Percentiles rank a stretch among this genome's conserved stretches.
Conservation (phyloP, 1,284 basidiomycete species). For the Ganoderma leucocontextum region DNA sequence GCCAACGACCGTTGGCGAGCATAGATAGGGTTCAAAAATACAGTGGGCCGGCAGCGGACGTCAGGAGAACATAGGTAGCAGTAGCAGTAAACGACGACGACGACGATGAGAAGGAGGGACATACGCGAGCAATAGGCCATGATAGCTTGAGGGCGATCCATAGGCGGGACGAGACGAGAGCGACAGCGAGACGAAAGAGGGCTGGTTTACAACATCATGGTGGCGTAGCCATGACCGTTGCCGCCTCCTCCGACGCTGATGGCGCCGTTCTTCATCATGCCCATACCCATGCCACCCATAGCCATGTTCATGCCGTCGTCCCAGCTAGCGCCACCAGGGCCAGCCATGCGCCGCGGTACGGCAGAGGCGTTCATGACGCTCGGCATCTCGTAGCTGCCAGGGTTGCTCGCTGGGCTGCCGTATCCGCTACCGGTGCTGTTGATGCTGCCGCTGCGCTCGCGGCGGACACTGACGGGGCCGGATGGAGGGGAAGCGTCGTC, state of each 20-base stretch:
- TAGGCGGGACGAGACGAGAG: constrained; percentile 18
- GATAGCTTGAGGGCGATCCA: constrained; percentile 12
- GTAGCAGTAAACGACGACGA: constrained; percentile 10
- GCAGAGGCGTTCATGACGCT: constrained; percentile 36
- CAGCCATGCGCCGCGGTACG: constrained; percentile 39
- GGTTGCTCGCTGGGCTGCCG: constrained; percentile 42
- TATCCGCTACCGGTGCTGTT: constrained; percentile 47
- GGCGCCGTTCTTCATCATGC: constrained; percentile 46
- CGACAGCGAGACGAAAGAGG: constrained; percentile 10
- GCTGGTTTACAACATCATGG: constrained; percentile 49
- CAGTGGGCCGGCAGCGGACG: constrained; percentile 10
- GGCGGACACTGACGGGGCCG: constrained; percentile 40
- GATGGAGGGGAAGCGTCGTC: constrained; percentile 52
- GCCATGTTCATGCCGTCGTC: constrained; percentile 40
- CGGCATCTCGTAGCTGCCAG: constrained; percentile 48
- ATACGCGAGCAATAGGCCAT: constrained; percentile 7
- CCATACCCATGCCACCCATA: constrained; percentile 39
- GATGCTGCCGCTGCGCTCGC: constrained; percentile 51
- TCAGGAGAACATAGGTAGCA: constrained; percentile 26
- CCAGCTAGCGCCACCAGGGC: constrained; percentile 38
- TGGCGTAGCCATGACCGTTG: constrained; percentile 48
- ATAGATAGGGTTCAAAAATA: constrained; percentile 20
- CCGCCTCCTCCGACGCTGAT: constrained; percentile 50
- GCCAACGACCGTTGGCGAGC: constrained; percentile 7
- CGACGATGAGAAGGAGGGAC: constrained; percentile 3